Evolutionary conservation across 2,329 filamentous ascomycete species (phyloP), one percentile per base, ranked within the genome.

Genomic region (Aureobasidium sp.): DNA sequence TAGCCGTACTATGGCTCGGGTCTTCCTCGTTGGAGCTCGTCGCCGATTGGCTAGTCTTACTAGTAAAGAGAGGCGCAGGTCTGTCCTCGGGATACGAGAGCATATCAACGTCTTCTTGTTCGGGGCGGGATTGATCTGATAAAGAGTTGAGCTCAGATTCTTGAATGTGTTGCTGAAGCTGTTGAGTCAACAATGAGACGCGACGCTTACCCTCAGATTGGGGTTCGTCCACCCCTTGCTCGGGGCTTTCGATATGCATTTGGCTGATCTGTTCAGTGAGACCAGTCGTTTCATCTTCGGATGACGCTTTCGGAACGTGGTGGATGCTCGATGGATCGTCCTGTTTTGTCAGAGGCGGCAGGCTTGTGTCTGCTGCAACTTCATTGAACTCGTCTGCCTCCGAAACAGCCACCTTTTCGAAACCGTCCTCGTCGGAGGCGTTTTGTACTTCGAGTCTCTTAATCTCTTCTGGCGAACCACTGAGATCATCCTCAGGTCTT

Each of bases 361-460:
- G 56, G 35, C 45, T 64, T 60, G 58, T 55, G 25, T 54, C 55
- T 39, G 62, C 66, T 19, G 70, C 66, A 54, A 73, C 74, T 64
- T 83, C 83, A 59, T 83, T 77, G 55, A 86, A 80, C 57, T 86
- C 81, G 57, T 86, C 81, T 55, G 89, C 85, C 25, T 83, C 84
- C 40, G 80, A 79, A 21, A 77, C 74, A 40, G 75, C 75, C 8
- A 97, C 90, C 68, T 95, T 90, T 67, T 98, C 93, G 63, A 96
- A 97, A 1, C 88, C 88, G 65, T 97, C 93, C 58, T 93, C 88
- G 59, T 95, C 89, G 11, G 86, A 85, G 14, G 81, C 83, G 62
- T 93, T 94, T 49, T 85, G 86, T 12, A 91, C 81, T 60, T 91
- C 88, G 1, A 90, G 74, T 41, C 77, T 79, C 50, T 86, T 86